These are phyloP conservation scores for Saccharomyces paradoxus DNA, from an alignment of 805 yeast genomes.

Conservation along the genomic window DNA sequence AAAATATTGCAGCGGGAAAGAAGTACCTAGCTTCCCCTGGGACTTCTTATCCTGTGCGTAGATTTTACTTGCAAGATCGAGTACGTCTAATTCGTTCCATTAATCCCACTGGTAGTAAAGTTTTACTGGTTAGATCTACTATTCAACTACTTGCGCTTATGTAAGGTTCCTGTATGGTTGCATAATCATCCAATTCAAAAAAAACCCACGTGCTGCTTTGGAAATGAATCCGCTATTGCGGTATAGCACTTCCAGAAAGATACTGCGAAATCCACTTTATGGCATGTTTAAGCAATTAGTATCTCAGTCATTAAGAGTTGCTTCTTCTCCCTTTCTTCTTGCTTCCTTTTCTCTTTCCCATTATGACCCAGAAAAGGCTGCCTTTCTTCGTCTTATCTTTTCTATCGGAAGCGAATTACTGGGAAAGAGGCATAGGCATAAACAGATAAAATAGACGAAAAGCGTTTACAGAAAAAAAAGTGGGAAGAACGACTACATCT, in stretches of 20 bases:
- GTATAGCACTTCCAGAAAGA: not conserved
- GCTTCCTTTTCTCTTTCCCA: not conserved
- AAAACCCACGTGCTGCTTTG: not conserved
- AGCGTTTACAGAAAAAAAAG: not conserved
- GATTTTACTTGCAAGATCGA: not conserved
- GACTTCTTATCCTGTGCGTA: not conserved
- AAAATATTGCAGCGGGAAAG: not conserved
- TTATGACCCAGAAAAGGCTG: not conserved
- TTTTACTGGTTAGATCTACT: not conserved
- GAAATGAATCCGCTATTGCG: not conserved
- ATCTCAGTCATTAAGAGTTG: not conserved
- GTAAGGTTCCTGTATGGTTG: not conserved
- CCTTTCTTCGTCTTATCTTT: not conserved
- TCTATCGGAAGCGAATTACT: not conserved
- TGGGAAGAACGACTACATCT: not conserved
- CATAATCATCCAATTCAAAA: not conserved
- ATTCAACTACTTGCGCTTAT: not conserved
- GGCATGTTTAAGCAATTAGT: not conserved
- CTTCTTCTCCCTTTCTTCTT: not conserved
- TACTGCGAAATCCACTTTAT: not conserved
- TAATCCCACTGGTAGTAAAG: not conserved
- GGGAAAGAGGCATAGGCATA: not conserved
- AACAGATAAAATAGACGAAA: not conserved
- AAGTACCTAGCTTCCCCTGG: not conserved
- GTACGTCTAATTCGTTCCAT: not conserved